A percentile compares a stretch with the other conserved stretches of the same genome.
These are phyloP conservation scores for Diplodia intermedia DNA, from an alignment of 2,329 filamentous ascomycete species.

Conservation along the genomic window DNA sequence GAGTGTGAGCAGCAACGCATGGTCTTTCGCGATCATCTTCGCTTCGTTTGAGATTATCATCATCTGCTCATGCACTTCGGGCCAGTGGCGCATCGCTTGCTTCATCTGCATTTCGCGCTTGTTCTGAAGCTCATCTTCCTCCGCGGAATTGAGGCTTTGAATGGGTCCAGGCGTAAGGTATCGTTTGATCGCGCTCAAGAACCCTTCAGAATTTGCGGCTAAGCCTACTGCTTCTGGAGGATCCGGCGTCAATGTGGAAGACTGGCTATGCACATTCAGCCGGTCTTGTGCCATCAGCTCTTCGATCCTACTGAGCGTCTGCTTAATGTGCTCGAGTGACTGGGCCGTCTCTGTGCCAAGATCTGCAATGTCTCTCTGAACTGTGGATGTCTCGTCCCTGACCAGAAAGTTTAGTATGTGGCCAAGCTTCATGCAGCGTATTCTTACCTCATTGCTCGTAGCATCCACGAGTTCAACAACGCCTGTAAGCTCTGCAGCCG, in stretches of 20 bases:
- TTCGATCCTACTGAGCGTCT: neutral
- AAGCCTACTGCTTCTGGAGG: too few species aligned
- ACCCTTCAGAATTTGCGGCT: too few species aligned
- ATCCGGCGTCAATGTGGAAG: too few species aligned
- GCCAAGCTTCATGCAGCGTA: too few species aligned
- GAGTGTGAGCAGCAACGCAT: neutral
- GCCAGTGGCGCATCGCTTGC: neutral
- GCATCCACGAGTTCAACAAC: slow-evolving; percentile 1
- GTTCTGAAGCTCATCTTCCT: neutral
- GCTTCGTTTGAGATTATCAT: neutral
- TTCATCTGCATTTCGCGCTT: neutral
- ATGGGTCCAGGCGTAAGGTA: neutral
- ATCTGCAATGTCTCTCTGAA: neutral
- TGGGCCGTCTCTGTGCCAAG: neutral
- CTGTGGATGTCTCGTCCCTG: neutral
- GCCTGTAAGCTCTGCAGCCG: neutral
- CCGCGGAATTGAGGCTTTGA: neutral
- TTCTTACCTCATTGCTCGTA: neutral
- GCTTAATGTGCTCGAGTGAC: neutral
- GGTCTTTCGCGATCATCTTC: neutral
- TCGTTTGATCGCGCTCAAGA: too few species aligned
- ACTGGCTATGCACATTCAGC: rapidly evolving
- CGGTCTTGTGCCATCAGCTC: neutral
- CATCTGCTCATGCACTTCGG: neutral
- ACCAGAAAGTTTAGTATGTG: neutral